Percentiles rank a stretch among this genome's conserved stretches.
Conservation (phyloP, 345 rosid species). For the Limnanthes douglasii region DNA sequence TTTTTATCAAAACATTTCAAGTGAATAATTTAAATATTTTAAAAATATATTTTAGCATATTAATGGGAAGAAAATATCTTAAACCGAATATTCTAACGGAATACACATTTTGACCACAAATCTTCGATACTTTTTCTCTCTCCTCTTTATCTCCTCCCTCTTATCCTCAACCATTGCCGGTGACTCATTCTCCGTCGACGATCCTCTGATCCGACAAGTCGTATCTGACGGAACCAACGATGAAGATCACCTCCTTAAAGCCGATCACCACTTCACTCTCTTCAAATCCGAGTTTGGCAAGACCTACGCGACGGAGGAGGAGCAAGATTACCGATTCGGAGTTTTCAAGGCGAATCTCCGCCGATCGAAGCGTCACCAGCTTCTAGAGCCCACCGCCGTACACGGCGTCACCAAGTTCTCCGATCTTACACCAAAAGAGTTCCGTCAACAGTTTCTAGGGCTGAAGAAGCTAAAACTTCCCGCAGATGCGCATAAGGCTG, state of each 20-base stretch:
- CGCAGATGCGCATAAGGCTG: slow-evolving; percentile 61
- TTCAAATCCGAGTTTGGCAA: slow-evolving; percentile 61
- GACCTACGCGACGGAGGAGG: slow-evolving; percentile 48
- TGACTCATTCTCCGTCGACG: too few species aligned
- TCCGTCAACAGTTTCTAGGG: too few species aligned
- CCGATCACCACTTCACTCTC: slow-evolving; percentile 56
- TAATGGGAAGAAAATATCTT: too few species aligned
- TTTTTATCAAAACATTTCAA: too few species aligned
- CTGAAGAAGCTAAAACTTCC: slow-evolving; percentile 56
- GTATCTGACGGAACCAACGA: slow-evolving; percentile 28
- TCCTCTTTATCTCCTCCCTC: too few species aligned
- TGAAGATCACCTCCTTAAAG: slow-evolving; percentile 34
- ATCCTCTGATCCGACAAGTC: slow-evolving; percentile 64
- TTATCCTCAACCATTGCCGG: too few species aligned
- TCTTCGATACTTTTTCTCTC: too few species aligned
- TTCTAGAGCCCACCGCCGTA: slow-evolving; percentile 59
- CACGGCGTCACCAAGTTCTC: slow-evolving; percentile 94
- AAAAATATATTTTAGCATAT: too few species aligned
- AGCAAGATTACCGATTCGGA: slow-evolving; percentile 62
- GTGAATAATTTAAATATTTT: too few species aligned
- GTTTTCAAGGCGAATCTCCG: slow-evolving; percentile 61
- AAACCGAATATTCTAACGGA: too few species aligned
- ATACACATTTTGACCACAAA: too few species aligned
- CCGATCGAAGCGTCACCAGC: slow-evolving; percentile 55
- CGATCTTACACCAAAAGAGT: too few species aligned